Conservation (phyloP, 768 basidiomycete species). For the Tricholoma matsutake region DNA sequence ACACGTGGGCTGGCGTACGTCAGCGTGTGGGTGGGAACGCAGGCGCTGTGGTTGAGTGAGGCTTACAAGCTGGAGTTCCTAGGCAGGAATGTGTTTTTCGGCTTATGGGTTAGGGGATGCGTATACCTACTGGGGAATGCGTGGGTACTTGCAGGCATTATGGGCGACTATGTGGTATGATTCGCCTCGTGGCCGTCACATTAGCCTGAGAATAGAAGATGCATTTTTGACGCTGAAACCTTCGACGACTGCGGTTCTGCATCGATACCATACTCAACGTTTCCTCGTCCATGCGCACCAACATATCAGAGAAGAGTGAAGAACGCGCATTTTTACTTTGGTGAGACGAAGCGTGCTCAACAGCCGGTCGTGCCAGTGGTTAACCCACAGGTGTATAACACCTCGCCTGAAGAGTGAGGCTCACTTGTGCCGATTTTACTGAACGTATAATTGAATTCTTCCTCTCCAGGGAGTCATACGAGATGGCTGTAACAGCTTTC, state of each 20-base stretch:
- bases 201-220: background rate
- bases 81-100: conserved; percentile 67
- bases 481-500: too few species aligned
- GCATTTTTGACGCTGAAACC: background rate
- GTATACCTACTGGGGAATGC: conserved; percentile 72
- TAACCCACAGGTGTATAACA: background rate
- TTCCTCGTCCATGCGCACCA: background rate
- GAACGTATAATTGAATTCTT: background rate
- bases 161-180: conserved; percentile 31
- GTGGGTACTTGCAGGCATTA: conserved; percentile 72
- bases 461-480: background rate
- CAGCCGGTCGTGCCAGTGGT: background rate
- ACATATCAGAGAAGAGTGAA: background rate
- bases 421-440: background rate
- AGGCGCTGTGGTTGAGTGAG: conserved; percentile 87
- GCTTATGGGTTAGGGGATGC: conserved; percentile 77
- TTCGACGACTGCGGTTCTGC: background rate
- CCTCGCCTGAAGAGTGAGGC: background rate
- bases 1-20: conserved; percentile 38
- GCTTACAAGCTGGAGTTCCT: conserved; percentile 91
- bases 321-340: background rate
- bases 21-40: conserved; percentile 69
- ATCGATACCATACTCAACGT: background rate
- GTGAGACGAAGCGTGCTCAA: background rate
- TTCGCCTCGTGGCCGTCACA: background rate